phyloP scores from a whole-genome alignment of 805 yeast species.

The Lachancea sp. region DNA sequence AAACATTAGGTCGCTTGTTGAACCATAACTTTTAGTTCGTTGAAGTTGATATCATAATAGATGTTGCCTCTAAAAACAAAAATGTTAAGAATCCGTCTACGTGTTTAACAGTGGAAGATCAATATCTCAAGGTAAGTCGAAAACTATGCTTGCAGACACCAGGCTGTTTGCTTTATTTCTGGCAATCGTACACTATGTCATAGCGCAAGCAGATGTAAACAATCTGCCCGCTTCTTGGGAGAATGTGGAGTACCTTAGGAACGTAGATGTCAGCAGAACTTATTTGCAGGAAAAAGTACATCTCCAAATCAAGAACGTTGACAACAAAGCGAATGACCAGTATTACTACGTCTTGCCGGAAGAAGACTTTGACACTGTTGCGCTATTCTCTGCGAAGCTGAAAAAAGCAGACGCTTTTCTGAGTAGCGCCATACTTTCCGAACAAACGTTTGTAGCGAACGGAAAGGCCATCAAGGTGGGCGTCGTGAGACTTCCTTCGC shows the following conservation, averaged over 20 bases:
- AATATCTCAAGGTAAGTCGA: not conserved
- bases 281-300: slow-evolving; percentile 57
- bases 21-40: slow-evolving; percentile 1
- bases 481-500: slow-evolving; percentile 49
- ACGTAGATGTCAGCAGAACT: slow-evolving; percentile 58
- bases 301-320: slow-evolving; percentile 56
- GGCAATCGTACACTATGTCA: not conserved
- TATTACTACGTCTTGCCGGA: slow-evolving; percentile 58
- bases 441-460: slow-evolving; percentile 19
- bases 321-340: slow-evolving; percentile 42
- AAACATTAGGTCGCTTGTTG: not conserved
- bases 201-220: not conserved
- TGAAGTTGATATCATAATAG: slow-evolving; percentile 2
- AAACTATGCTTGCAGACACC: not conserved
- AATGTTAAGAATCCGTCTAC: not conserved
- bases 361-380: slow-evolving; percentile 36
- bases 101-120: not conserved
- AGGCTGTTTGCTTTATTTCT: not conserved
- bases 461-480: slow-evolving; percentile 36
- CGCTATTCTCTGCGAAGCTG: slow-evolving; percentile 40
- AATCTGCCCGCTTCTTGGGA: slow-evolving; percentile 35
- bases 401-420: slow-evolving; percentile 21
- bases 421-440: slow-evolving; percentile 26
- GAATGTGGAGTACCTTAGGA: slow-evolving; percentile 49
- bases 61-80: not conserved